Percentiles rank a stretch among this genome's conserved stretches.
Evolutionary conservation across 176 grass and related monocot species (phyloP).

Genomic region (Hyparrhenia diplandra): DNA sequence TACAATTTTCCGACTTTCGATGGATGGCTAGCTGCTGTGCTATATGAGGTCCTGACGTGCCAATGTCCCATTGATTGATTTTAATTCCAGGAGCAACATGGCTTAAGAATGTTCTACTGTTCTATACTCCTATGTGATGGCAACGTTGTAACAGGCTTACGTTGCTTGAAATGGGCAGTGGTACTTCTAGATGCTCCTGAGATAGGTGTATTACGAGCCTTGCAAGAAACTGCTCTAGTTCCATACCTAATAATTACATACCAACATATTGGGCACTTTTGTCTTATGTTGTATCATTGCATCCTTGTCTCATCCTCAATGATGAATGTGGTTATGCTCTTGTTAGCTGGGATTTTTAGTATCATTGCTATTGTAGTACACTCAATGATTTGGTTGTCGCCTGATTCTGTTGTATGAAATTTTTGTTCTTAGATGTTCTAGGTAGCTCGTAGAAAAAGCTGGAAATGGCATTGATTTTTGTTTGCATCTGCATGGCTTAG

Average conservation of each 20-base stretch:
- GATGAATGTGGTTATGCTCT: not conserved
- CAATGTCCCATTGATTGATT: no score
- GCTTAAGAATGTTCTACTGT: not conserved
- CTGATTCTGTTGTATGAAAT: slow-evolving; percentile 4
- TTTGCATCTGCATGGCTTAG: not conserved
- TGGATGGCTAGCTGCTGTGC: no score
- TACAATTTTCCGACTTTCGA: not conserved
- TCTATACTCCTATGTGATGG: not conserved
- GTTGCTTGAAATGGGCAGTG: slow-evolving; percentile 4
- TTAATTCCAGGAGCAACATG: no score
- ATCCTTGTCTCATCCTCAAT: not conserved
- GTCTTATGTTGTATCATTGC: not conserved
- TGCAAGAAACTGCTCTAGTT: not conserved
- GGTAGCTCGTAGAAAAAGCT: not conserved
- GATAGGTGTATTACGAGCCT: not conserved
- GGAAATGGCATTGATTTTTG: not conserved
- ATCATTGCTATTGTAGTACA: not conserved
- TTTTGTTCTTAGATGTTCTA: not conserved
- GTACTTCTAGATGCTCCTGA: not conserved
- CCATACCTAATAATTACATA: not conserved
- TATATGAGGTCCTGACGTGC: not conserved
- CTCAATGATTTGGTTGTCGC: not conserved
- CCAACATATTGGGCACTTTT: not conserved
- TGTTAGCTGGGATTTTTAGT: not conserved
- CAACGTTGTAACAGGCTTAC: no score